phyloP scores from a whole-genome alignment of 2,329 filamentous ascomycete genomes.

The Fusarium neocosmosporiellum region DNA sequence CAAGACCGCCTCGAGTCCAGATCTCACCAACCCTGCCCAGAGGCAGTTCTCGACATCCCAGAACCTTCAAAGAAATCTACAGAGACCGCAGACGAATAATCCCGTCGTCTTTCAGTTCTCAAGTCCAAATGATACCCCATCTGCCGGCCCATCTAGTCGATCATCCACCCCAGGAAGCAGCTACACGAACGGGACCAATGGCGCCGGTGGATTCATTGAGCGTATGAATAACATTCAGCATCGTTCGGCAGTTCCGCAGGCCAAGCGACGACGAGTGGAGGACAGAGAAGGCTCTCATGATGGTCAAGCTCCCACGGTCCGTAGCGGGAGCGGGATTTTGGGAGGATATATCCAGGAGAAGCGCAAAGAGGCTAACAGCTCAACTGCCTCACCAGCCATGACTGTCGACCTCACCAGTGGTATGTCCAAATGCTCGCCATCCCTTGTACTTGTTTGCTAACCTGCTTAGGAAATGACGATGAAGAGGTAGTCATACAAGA shows the following conservation, averaged over 20 bases:
- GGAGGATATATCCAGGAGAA: constrained; percentile 75
- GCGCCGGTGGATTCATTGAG: constrained; percentile 75
- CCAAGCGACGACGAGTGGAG: constrained; percentile 73
- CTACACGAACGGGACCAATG: constrained; percentile 44
- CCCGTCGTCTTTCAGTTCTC: constrained; percentile 57
- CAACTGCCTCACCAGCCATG: constrained; percentile 48
- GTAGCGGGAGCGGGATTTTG: constrained; percentile 66
- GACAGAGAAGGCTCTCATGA: constrained; percentile 57
- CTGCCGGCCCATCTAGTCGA: constrained; percentile 47
- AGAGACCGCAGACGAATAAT: constrained; percentile 43
- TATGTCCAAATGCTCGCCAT: constrained; percentile 41
- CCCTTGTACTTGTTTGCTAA: constrained; percentile 12
- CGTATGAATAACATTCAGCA: constrained; percentile 79
- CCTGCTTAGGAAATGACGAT: constrained; percentile 59
- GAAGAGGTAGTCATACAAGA: constrained; percentile 69
- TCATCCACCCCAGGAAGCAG: constrained; percentile 48
- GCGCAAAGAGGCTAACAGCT: constrained; percentile 55
- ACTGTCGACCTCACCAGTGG: constrained; percentile 70
- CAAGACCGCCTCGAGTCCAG: constrained; percentile 44
- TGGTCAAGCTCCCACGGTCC: constrained; percentile 45
- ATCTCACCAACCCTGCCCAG: constrained; percentile 41
- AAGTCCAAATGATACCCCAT: constrained; percentile 49
- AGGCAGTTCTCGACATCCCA: constrained; percentile 38
- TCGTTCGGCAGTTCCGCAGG: constrained; percentile 67
- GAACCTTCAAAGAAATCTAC: constrained; percentile 34